These are phyloP conservation scores for Geotrichum cucujoidarum DNA, from an alignment of 1,139 yeast genomes.

Conservation along the genomic window DNA sequence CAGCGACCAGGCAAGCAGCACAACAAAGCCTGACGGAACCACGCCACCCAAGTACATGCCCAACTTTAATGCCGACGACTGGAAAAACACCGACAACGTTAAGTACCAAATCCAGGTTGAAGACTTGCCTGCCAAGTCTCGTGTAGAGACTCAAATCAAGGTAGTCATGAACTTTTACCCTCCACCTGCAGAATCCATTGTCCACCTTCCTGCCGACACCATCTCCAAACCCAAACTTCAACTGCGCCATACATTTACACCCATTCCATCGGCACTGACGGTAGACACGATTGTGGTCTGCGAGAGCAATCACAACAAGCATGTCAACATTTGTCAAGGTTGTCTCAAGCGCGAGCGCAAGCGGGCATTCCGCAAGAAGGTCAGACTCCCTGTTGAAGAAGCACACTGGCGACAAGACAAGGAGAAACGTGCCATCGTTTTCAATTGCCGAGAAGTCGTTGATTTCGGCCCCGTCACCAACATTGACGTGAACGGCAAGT, in stretches of 20 bases:
- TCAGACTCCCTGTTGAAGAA: slow-evolving; percentile 57
- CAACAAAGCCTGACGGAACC: slow-evolving; percentile 1
- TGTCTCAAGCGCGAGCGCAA: slow-evolving; percentile 87
- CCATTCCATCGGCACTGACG: slow-evolving; percentile 30
- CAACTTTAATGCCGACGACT: slow-evolving; percentile 32
- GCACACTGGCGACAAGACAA: slow-evolving; percentile 69
- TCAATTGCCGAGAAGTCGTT: slow-evolving; percentile 80
- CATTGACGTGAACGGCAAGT: slow-evolving; percentile 34
- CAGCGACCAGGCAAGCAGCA: neutral
- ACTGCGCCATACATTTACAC: slow-evolving; percentile 42
- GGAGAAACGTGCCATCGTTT: slow-evolving; percentile 76
- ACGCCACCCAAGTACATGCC: slow-evolving; percentile 31
- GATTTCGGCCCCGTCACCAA: slow-evolving; percentile 53
- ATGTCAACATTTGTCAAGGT: slow-evolving; percentile 76
- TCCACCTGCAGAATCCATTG: slow-evolving; percentile 60
- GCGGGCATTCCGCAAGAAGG: slow-evolving; percentile 73
- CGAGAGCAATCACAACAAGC: slow-evolving; percentile 35
- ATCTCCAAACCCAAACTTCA: slow-evolving; percentile 76
- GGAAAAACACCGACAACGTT: slow-evolving; percentile 35
- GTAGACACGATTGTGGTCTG: slow-evolving; percentile 38
- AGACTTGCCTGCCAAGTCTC: slow-evolving; percentile 66
- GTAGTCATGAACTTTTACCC: slow-evolving; percentile 62
- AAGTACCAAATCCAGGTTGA: slow-evolving; percentile 55
- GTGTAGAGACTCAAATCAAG: slow-evolving; percentile 91
- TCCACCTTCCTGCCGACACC: slow-evolving; percentile 77